Evolutionary conservation across 208 protist genomes (phyloP), one percentile per base, ranked within the genome.

Genomic region (Acanthamoeba castellanii): DNA sequence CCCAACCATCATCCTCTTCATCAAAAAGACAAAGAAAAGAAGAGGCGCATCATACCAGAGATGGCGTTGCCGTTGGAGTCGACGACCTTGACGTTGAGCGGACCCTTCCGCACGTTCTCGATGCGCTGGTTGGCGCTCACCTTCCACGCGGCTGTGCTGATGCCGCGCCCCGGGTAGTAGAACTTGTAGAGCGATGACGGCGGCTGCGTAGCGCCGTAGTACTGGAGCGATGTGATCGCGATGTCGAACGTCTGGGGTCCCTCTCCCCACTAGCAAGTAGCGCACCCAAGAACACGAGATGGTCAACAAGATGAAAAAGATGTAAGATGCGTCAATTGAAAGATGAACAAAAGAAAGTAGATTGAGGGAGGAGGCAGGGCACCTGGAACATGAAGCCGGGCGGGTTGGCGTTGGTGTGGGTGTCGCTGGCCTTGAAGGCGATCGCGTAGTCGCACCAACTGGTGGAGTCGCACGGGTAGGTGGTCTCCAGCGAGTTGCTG

Each of bases 191-290:
- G 45, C 34, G 74, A 84, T n/a, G 74, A 13, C 45, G 34, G 37
- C 6, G 74, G 74, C 74, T 84, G 30, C 7, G 74, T 84, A 14
- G 74, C 45, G 42, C 74, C 74, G 8, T 84, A 84, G 74, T 84
- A 84, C n/a, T 27, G 6, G 37, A 84, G 74, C 74, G 74, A 84
- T 13, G 74, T 84, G 37, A 84, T 27, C 42, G 74, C 74, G 30
- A 84, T 18, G 9, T 84, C 74, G 74, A 84, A 84, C 74, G 74
- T 84, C 37, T 84, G 74, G 37, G 74, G 74, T 20, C 74, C 74
- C 22, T 84, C 74, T 13, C 18, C 30, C 16, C 50, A 30, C 74
- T 84, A 42, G 74, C 59, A 11, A 11, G 52, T 18, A 34, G 52
- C 52, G 16, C 52, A 57, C 6, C 45, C 27, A n/a, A n/a, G 27